Evolutionary conservation across 768 basidiomycete species (phyloP).

Genomic region (Mycena rosella): DNA sequence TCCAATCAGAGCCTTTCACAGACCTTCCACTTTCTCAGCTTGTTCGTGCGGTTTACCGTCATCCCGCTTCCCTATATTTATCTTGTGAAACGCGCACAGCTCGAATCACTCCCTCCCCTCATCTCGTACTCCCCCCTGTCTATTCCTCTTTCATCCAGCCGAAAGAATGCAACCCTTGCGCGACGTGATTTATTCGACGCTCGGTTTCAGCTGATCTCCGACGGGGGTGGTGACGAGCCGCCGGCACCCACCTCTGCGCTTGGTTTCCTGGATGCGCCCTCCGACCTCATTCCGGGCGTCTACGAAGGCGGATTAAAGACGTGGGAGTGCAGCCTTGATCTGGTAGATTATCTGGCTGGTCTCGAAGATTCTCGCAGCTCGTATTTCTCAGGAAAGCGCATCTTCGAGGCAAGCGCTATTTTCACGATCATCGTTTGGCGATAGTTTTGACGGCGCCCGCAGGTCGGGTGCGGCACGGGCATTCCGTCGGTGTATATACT

Average conservation of each 20-base stretch:
- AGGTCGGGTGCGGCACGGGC: constrained; percentile 96
- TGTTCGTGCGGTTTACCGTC: constrained; percentile 46
- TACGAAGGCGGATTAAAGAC: constrained; percentile 98
- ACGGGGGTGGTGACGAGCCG: constrained; percentile 48
- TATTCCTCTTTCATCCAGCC: constrained; percentile 57
- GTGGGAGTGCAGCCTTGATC: constrained; percentile 95
- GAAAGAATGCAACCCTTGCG: constrained; percentile 58
- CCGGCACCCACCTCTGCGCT: constrained; percentile 52
- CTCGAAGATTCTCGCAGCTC: constrained; percentile 37
- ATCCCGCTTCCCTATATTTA: constrained; percentile 28
- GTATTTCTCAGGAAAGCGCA: constrained; percentile 59
- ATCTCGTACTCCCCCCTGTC: constrained; percentile 86
- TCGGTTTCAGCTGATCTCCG: constrained; percentile 90
- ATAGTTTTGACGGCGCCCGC: not conserved
- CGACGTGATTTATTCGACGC: constrained; percentile 95
- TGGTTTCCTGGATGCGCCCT: constrained; percentile 82
- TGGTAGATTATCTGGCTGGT: constrained; percentile 74
- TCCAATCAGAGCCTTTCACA: constrained; percentile 25
- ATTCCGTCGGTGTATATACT: constrained; percentile 86
- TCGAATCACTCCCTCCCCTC: constrained; percentile 73
- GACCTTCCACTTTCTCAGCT: constrained; percentile 38
- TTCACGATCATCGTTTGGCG: not conserved
- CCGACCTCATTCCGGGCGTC: constrained; percentile 90
- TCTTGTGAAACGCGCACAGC: constrained; percentile 56
- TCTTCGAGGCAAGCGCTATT: constrained; percentile 76